These are phyloP conservation scores for Wickerhamomyces ciferrii DNA, from an alignment of 805 yeast genomes.

Conservation along the genomic window DNA sequence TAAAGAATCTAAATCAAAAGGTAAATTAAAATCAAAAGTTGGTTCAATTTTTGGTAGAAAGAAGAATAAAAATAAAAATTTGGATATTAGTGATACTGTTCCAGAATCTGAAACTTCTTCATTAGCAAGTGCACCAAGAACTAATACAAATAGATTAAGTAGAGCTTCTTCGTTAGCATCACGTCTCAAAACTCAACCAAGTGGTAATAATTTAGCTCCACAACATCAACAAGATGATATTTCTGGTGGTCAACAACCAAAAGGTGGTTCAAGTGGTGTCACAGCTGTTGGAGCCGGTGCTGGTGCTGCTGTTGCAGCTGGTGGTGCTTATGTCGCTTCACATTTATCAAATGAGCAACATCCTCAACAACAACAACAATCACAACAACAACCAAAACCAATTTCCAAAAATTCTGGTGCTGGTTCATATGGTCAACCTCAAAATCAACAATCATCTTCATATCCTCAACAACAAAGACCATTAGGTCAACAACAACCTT, in stretches of 20 bases:
- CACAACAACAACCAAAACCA: constrained; percentile 7
- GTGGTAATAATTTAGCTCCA: not conserved
- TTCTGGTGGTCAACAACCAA: not conserved
- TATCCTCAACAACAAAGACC: not conserved
- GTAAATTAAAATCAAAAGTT: constrained; percentile 57
- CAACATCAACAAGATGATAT: not conserved
- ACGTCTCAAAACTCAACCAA: not conserved
- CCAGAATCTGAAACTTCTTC: constrained; percentile 23
- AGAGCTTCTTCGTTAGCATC: constrained; percentile 17
- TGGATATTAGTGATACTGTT: constrained; percentile 9
- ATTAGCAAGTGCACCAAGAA: constrained; percentile 7
- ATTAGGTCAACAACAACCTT: constrained; percentile 1
- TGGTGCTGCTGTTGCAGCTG: constrained; percentile 14
- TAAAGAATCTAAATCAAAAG: constrained; percentile 24
- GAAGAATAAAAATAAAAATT: constrained; percentile 34
- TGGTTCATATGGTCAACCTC: too few relatives aligned
- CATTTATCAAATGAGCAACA: not conserved
- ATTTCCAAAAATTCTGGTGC: constrained; percentile 5
- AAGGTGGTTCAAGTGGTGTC: not conserved
- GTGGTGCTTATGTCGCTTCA: constrained; percentile 6
- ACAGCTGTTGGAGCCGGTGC: constrained; percentile 2
- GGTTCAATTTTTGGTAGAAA: constrained; percentile 73
- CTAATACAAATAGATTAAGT: constrained; percentile 9
- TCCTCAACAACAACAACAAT: constrained; percentile 11
- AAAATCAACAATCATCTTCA: not conserved